phyloP scores from a whole-genome alignment of 2,329 filamentous ascomycete genomes.

The Trichoderma sp. region DNA sequence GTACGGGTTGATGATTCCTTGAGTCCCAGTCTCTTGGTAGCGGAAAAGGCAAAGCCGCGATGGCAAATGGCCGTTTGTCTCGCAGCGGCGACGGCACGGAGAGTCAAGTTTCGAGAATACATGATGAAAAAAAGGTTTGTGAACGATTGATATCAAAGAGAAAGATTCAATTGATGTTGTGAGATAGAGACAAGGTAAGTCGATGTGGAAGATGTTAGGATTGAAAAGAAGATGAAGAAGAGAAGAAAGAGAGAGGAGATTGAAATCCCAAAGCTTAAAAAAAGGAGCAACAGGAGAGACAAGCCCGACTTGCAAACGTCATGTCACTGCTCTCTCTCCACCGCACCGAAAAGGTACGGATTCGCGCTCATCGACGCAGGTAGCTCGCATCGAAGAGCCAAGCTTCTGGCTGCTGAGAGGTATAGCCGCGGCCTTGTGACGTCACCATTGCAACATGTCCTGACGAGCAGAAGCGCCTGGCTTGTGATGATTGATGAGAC shows the following conservation, averaged over 20 bases:
- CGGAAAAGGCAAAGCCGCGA: constrained; percentile 37
- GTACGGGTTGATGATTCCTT: constrained; percentile 46
- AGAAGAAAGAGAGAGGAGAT: background rate
- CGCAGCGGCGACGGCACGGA: constrained; percentile 33
- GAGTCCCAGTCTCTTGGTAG: constrained; percentile 38
- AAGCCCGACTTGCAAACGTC: background rate
- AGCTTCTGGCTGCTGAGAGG: background rate
- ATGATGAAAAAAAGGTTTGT: constrained; percentile 31
- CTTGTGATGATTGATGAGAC: background rate
- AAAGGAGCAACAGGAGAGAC: background rate
- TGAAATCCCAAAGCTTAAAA: background rate
- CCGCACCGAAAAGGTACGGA: constrained; percentile 27
- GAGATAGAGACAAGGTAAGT: background rate
- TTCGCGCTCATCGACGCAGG: constrained; percentile 9
- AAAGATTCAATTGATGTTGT: background rate
- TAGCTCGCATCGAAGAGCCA: background rate
- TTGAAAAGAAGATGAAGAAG: background rate
- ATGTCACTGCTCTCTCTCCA: constrained; percentile 18
- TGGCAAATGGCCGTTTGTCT: constrained; percentile 33
- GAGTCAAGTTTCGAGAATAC: constrained; percentile 36
- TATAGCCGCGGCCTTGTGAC: constrained; percentile 22
- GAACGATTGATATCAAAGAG: too few species aligned
- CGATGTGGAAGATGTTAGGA: background rate
- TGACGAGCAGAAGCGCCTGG: background rate
- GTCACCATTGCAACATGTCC: constrained; percentile 31